These are phyloP conservation scores for Areca catechu DNA, from an alignment of 176 grass and related monocot genomes.

Conservation along the genomic window DNA sequence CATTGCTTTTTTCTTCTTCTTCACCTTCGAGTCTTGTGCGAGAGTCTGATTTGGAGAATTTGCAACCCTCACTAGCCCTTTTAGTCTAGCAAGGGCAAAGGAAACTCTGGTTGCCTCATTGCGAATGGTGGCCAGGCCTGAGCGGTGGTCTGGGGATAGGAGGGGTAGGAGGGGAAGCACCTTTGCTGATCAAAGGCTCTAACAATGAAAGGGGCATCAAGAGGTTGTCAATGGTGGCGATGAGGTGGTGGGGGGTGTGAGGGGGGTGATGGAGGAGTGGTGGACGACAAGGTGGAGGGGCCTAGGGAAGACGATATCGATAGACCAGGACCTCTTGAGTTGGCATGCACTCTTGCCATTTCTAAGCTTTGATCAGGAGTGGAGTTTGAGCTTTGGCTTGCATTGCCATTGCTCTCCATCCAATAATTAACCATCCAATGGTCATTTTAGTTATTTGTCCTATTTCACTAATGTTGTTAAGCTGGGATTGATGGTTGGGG, in stretches of 20 bases:
- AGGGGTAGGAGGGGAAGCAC: conserved; percentile 68
- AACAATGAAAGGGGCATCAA: conserved; percentile 36
- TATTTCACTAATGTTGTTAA: no score
- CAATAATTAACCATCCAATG: no score
- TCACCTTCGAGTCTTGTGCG: conserved; percentile 26
- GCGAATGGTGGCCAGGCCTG: conserved; percentile 13
- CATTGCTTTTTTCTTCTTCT: conserved; percentile 41
- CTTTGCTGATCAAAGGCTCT: conserved; percentile 62
- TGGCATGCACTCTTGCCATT: conserved; percentile 11
- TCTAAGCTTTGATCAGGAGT: neutral
- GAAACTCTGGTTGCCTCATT: conserved; percentile 12
- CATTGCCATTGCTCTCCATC: conserved; percentile 39
- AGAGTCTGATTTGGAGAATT: conserved; percentile 11
- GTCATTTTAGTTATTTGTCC: no score
- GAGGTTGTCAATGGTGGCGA: conserved; percentile 50
- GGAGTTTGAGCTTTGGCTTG: conserved; percentile 10
- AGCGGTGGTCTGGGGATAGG: conserved; percentile 19
- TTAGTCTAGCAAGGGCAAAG: neutral
- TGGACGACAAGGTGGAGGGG: conserved; percentile 5
- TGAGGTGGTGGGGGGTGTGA: conserved; percentile 25
- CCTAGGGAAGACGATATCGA: neutral
- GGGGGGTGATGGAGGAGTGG: conserved; percentile 28
- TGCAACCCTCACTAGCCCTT: neutral
- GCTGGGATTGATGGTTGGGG: no score
- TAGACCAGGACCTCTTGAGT: conserved; percentile 9